Percentiles rank a stretch among this genome's conserved stretches.
Evolutionary conservation across 2,329 filamentous ascomycete genomes (phyloP).

Genomic region (Exophiala dermatitidis): DNA sequence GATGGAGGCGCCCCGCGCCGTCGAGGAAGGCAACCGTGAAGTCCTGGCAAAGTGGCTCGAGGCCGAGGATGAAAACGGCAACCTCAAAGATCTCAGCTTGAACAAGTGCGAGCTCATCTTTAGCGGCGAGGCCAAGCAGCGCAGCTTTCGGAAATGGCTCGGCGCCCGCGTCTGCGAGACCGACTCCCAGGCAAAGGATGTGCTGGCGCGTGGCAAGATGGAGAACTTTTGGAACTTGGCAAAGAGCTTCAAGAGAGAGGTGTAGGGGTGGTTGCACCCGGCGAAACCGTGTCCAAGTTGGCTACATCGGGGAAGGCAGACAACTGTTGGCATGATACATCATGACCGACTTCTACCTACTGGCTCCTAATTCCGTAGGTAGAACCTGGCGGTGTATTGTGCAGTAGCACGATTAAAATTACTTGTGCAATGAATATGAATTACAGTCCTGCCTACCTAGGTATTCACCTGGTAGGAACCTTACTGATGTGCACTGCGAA

Average conservation of each 20-base stretch:
- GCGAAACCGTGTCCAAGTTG: neutral
- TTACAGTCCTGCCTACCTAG: too few species aligned
- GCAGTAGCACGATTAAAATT: too few species aligned
- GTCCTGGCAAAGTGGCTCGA: constrained; percentile 66
- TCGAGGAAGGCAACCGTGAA: constrained; percentile 51
- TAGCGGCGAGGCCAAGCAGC: constrained; percentile 77
- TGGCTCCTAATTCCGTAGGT: too few species aligned
- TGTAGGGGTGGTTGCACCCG: neutral
- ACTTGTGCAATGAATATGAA: too few species aligned
- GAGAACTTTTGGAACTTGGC: constrained; percentile 92
- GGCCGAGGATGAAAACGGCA: constrained; percentile 65
- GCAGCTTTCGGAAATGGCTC: constrained; percentile 79
- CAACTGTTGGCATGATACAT: too few species aligned
- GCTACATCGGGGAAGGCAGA: too few species aligned
- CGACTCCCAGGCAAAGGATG: constrained; percentile 78
- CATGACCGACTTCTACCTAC: too few species aligned
- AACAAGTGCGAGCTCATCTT: constrained; percentile 83
- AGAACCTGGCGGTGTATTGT: too few species aligned
- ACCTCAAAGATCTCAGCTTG: constrained; percentile 69
- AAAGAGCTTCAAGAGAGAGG: constrained; percentile 51
- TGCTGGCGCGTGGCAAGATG: constrained; percentile 73
- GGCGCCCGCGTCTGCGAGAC: constrained; percentile 81
- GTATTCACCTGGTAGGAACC: too few species aligned
- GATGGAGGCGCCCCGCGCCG: constrained; percentile 61
- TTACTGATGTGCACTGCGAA: too few species aligned